Conservation (phyloP, 2,329 filamentous ascomycete genomes). For the Madurella fahalii region DNA sequence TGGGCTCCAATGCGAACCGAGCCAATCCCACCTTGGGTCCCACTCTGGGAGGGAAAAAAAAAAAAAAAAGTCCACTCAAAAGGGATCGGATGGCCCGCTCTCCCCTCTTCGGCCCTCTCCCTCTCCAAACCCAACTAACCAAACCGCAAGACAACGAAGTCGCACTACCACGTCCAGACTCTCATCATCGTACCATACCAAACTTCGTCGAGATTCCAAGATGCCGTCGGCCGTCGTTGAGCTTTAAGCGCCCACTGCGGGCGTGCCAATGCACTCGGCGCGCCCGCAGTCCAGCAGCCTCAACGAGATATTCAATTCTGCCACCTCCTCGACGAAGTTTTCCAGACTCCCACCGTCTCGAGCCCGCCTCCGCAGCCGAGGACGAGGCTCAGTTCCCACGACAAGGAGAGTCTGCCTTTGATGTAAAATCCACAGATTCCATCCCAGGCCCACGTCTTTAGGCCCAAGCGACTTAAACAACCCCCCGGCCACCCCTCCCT, state of each 20-base stretch:
- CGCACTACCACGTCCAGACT: constrained; percentile 44
- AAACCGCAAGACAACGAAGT: constrained; percentile 61
- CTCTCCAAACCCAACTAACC: constrained; percentile 34
- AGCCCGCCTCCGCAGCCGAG: constrained; percentile 16
- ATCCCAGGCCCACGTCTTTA: constrained; percentile 16
- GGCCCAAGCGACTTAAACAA: constrained; percentile 12
- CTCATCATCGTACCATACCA: constrained; percentile 33
- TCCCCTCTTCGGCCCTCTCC: constrained; percentile 30
- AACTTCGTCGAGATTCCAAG: constrained; percentile 66
- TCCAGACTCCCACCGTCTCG: constrained; percentile 53
- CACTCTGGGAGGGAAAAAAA: constrained; percentile 29
- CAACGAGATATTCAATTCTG: constrained; percentile 66
- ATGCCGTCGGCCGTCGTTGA: constrained; percentile 78
- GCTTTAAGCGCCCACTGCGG: constrained; percentile 89
- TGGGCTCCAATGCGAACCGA: constrained; percentile 15
- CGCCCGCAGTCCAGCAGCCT: constrained; percentile 82
- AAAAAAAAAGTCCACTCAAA: constrained; percentile 34
- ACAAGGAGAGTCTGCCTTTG: constrained; percentile 25
- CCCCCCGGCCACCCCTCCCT: neutral
- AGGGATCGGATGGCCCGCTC: constrained; percentile 30
- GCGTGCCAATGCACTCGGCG: constrained; percentile 48
- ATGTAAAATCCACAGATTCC: constrained; percentile 21
- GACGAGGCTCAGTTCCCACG: constrained; percentile 10
- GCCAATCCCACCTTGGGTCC: constrained; percentile 14
- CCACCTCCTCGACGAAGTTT: constrained; percentile 66